These are phyloP conservation scores for Cryptosporidium muris DNA, from an alignment of 169 alveolate genomes.

Conservation along the genomic window DNA sequence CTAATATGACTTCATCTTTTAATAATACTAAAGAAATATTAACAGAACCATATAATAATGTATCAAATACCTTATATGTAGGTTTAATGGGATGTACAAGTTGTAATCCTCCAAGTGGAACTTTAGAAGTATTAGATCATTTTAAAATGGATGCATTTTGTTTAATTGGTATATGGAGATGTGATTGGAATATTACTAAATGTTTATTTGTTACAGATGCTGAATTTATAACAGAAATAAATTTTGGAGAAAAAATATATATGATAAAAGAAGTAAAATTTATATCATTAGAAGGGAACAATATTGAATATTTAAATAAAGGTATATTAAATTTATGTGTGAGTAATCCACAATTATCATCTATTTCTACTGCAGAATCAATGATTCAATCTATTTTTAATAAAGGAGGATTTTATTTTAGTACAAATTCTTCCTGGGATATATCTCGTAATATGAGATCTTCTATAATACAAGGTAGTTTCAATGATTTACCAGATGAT, in stretches of 20 bases:
- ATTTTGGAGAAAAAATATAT: constrained; percentile 35
- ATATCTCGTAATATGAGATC: constrained; percentile 32
- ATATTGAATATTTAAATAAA: neutral
- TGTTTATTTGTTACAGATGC: constrained; percentile 62
- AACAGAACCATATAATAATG: neutral
- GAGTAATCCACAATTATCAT: neutral
- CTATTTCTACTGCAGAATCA: constrained; percentile 26
- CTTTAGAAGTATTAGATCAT: neutral
- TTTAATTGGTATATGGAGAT: constrained; percentile 55
- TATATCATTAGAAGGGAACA: neutral
- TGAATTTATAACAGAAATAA: constrained; percentile 54
- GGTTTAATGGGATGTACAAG: constrained; percentile 63
- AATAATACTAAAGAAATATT: too few species aligned
- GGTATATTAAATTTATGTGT: neutral
- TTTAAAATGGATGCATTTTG: constrained; percentile 26
- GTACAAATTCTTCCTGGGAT: constrained; percentile 23
- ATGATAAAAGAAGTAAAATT: constrained; percentile 22
- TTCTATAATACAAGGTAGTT: constrained; percentile 48
- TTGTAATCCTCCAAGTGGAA: constrained; percentile 9
- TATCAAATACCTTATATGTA: constrained; percentile 7
- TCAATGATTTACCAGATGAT: constrained; percentile 55
- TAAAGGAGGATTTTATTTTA: constrained; percentile 67
- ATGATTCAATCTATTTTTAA: constrained; percentile 58
- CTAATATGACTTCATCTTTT: neutral
- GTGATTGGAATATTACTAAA: constrained; percentile 45